Evolutionary conservation across 345 rosid genomes (phyloP), one percentile per base, ranked within the genome.

Genomic region (Hibiscus mutabilis): DNA sequence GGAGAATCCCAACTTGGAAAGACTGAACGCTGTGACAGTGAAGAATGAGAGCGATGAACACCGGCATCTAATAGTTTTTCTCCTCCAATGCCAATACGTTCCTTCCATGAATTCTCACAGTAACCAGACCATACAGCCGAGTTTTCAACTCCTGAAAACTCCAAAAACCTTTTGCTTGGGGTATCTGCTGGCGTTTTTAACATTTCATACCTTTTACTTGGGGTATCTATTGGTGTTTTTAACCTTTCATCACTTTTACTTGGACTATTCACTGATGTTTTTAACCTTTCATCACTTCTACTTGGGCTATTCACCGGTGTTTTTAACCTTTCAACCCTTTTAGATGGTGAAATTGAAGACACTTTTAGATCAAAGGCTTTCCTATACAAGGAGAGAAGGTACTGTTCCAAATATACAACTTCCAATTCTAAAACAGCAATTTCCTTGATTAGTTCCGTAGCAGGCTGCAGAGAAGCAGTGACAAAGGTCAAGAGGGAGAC

Each of bases 351-450:
- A 51, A 81, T 81, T 37, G 84, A 73, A 64, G 88, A 80, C 55
- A 75, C 40, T 80, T 83, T 84, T 61, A 87, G 89, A 75, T 92
- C 97, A 85, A 95, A 95, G 40, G 92, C 94, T 76, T 85, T 88
- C 15, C 99, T 82, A 72, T 95, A 95, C 58, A 95, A 76, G 2
- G 92, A 86, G 60, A 95, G 96, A 80, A 95, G 99, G 79, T 90
- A 86, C 51, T 92, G 97, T 51, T 95, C 99, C 78, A 95, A 78
- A 80, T 92, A 78, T 57, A 86, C 89, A 40, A 95, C 99, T 85
- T 95, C 99, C 86, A 90, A 78, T 84, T 95, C 98, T 33, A 95
- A 76, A 37, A 88, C 91, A 1, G 97, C 90, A 21, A 90, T 88
- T 78, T 92, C 98, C 81, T 85, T 95, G 62, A 95, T 92, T 71